Conservation (phyloP, 768 basidiomycete genomes). For the Leccinum pellstonianum region DNA sequence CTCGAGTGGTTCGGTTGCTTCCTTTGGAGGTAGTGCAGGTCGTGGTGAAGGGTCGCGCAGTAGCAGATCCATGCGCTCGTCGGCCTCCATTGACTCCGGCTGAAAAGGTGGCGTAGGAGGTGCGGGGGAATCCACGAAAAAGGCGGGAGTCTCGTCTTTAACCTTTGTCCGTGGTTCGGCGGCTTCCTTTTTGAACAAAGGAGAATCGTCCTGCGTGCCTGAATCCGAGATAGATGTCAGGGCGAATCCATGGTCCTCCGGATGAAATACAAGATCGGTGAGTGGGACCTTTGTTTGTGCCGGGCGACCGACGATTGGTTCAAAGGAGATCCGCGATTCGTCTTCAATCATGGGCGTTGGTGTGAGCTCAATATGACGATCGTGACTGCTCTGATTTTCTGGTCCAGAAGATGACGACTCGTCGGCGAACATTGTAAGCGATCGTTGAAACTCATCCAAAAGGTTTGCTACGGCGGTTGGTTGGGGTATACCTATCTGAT, state of each 20-base stretch:
- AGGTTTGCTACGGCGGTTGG: constrained; percentile 1
- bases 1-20: background rate
- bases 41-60: background rate
- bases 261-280: background rate
- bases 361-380: background rate
- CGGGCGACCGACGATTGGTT: background rate
- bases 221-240: background rate
- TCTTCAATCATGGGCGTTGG: background rate
- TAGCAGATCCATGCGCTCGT: background rate
- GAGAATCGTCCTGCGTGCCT: background rate
- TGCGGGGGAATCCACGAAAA: background rate
- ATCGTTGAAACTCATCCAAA: constrained; percentile 10
- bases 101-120: background rate
- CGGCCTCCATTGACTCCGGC: background rate
- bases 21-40: background rate
- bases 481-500: background rate
- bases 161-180: background rate
- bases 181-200: background rate
- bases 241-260: too few species aligned
- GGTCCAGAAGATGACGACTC: background rate
- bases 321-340: background rate
- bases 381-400: background rate
- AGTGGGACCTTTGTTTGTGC: background rate
- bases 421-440: constrained; percentile 2
- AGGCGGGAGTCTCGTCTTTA: background rate